Percentiles rank a stretch among this genome's conserved stretches.
phyloP scores from a whole-genome alignment of 2,329 filamentous ascomycete genomes.

The Pseudogymnoascus sp. region DNA sequence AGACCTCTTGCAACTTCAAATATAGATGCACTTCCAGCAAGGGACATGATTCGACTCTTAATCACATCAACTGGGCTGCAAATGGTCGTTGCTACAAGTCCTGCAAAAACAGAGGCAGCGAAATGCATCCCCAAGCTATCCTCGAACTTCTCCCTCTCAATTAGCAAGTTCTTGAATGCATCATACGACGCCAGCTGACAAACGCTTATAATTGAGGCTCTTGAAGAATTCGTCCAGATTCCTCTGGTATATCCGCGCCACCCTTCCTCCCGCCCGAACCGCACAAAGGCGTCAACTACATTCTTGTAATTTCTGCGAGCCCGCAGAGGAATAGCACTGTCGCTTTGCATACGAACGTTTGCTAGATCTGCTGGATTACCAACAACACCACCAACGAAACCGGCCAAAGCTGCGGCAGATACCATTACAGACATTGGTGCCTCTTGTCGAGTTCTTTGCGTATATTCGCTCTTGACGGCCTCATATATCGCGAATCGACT shows the following conservation, averaged over 20 bases:
- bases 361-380: conserved; percentile 90
- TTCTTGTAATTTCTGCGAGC: conserved; percentile 79
- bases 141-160: conserved; percentile 59
- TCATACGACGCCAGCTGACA: conserved; percentile 76
- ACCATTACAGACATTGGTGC: neutral
- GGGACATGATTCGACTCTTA: conserved; percentile 75
- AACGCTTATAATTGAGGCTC: conserved; percentile 76
- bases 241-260: conserved; percentile 68
- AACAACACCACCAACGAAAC: conserved; percentile 34
- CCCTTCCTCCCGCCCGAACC: conserved; percentile 81
- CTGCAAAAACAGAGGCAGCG: conserved; percentile 64
- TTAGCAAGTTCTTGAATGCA: conserved; percentile 62
- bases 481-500: neutral
- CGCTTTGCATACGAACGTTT: conserved; percentile 95
- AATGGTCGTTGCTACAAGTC: conserved; percentile 74
- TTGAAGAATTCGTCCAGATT: conserved; percentile 68
- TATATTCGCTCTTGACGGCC: neutral
- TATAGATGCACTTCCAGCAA: conserved; percentile 51
- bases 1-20: conserved; percentile 37
- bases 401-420: neutral
- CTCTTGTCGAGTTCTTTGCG: neutral
- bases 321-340: conserved; percentile 61
- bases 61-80: conserved; percentile 78
- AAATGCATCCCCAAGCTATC: conserved; percentile 69
- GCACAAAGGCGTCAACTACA: conserved; percentile 72